phyloP scores from a whole-genome alignment of 768 basidiomycete genomes.

The Myochromella boudieri region DNA sequence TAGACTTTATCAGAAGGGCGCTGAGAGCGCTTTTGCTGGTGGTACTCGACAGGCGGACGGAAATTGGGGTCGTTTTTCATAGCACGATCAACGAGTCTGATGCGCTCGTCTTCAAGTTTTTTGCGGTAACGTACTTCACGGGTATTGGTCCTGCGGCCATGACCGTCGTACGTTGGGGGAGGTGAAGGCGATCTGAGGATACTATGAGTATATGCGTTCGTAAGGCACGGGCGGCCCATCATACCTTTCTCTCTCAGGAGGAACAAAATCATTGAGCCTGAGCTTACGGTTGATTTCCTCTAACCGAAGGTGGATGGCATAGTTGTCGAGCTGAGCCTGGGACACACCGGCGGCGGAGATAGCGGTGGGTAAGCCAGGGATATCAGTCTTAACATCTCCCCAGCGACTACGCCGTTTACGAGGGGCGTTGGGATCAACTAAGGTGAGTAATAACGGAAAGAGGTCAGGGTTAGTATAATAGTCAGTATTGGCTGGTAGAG shows the following conservation, averaged over 20 bases:
- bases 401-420: constrained; percentile 96
- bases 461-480: constrained; percentile 59
- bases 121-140: constrained; percentile 98
- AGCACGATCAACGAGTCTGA: constrained; percentile 90
- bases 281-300: constrained; percentile 98
- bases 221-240: constrained; percentile 13
- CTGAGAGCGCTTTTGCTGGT: constrained; percentile 90
- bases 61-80: constrained; percentile 99
- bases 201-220: constrained; percentile 26
- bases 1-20: constrained; percentile 98
- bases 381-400: constrained; percentile 92
- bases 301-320: constrained; percentile 91
- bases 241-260: constrained; percentile 93
- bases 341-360: constrained; percentile 93
- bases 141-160: constrained; percentile 97
- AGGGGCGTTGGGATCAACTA: constrained; percentile 82
- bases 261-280: constrained; percentile 90
- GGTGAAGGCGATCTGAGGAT: constrained; percentile 84
- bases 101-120: constrained; percentile 90
- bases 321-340: constrained; percentile 94
- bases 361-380: constrained; percentile 91
- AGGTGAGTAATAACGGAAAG: constrained; percentile 39
- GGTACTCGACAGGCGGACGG: constrained; percentile 95
- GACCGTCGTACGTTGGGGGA: constrained; percentile 94
- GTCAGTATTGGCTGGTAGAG: constrained; percentile 41